A percentile compares a stretch with the other conserved stretches of the same genome.
Evolutionary conservation across 2,329 filamentous ascomycete species (phyloP).

Genomic region (Dothistroma pini): DNA sequence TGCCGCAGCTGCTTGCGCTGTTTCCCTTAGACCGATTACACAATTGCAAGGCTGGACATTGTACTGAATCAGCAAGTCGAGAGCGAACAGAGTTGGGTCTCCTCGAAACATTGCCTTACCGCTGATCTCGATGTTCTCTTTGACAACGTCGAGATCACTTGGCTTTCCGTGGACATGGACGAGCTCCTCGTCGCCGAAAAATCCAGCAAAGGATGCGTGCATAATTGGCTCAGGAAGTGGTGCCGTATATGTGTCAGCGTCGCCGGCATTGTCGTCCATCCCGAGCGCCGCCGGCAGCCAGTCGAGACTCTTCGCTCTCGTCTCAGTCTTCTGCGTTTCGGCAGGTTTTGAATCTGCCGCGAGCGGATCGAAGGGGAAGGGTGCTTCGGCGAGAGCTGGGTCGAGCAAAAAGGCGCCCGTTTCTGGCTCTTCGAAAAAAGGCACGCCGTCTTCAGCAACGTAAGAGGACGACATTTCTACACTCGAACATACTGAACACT

Average conservation of each 20-base stretch:
- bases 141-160: background rate
- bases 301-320: background rate
- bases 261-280: background rate
- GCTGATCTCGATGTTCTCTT: background rate
- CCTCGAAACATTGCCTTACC: background rate
- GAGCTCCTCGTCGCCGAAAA: background rate
- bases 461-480: no score
- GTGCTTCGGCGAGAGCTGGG: no score
- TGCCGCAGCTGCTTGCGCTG: no score
- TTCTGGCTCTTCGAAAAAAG: no score
- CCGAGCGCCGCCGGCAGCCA: background rate
- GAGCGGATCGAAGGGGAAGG: no score
- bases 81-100: no score
- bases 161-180: background rate
- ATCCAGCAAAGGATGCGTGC: background rate
- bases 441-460: no score
- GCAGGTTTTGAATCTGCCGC: background rate
- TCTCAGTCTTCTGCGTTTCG: background rate
- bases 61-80: background rate
- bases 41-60: background rate
- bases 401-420: no score
- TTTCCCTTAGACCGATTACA: background rate
- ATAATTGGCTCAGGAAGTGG: background rate
- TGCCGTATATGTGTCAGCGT: no score
- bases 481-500: no score